These are phyloP conservation scores for Beauveria medogensis DNA, from an alignment of 2,329 filamentous ascomycete genomes.

Conservation along the genomic window DNA sequence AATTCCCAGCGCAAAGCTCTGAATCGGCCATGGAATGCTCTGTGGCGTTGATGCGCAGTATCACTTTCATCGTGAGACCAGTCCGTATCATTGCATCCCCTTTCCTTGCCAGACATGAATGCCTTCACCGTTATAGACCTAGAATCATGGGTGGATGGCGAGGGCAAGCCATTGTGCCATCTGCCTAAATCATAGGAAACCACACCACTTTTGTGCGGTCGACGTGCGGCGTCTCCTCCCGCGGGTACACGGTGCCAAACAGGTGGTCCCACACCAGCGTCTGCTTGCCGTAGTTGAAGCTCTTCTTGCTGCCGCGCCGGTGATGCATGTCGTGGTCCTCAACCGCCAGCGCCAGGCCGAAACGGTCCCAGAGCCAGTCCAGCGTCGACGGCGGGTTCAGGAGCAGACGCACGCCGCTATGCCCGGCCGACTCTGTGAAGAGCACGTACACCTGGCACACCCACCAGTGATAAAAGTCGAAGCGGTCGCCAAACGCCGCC, in stretches of 20 bases:
- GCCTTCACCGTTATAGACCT: neutral
- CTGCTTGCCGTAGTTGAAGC: slow-evolving; percentile 28
- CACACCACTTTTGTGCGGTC: slow-evolving; percentile 20
- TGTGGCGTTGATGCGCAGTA: no score
- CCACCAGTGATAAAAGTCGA: slow-evolving; percentile 41
- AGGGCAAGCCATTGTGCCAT: neutral
- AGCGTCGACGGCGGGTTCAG: slow-evolving; percentile 23
- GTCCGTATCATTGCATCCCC: neutral
- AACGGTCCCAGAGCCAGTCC: slow-evolving; percentile 22
- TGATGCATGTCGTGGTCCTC: slow-evolving; percentile 30
- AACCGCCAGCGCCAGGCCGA: slow-evolving; percentile 27
- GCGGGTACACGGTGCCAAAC: slow-evolving; percentile 25
- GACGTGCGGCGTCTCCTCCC: slow-evolving; percentile 26
- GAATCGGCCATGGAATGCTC: neutral
- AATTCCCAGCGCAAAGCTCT: neutral
- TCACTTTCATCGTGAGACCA: neutral
- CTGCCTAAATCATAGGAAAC: slow-evolving; percentile 19
- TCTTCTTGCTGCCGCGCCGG: slow-evolving; percentile 17
- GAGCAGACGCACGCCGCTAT: slow-evolving; percentile 29
- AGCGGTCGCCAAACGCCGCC: slow-evolving; percentile 25
- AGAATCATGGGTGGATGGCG: no score
- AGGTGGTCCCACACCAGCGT: slow-evolving; percentile 25
- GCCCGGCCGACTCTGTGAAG: slow-evolving; percentile 30
- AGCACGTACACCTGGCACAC: slow-evolving; percentile 35
- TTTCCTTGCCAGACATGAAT: neutral